phyloP scores from a whole-genome alignment of 2,329 filamentous ascomycete species.

The Trichocomaceae sp. region DNA sequence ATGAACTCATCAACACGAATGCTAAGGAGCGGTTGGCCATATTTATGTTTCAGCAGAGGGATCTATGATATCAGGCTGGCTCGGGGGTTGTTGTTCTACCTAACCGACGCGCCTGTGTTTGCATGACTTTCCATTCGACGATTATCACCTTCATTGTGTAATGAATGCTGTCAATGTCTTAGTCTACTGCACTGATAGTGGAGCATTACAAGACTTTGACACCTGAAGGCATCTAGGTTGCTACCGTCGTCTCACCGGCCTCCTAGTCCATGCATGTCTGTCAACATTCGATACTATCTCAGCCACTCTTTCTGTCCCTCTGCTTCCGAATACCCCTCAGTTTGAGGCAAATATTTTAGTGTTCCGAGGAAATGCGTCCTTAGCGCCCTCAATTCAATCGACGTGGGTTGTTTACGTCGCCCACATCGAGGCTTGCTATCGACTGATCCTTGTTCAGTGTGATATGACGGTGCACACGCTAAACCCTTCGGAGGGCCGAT shows the following conservation, averaged over 20 bases:
- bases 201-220: slow-evolving; percentile 31
- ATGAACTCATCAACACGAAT: slow-evolving; percentile 18
- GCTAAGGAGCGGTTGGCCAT: slow-evolving; percentile 25
- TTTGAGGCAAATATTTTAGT: slow-evolving; percentile 15
- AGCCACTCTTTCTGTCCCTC: slow-evolving; percentile 25
- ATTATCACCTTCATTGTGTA: slow-evolving; percentile 25
- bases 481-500: neutral
- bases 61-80: neutral
- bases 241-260: slow-evolving; percentile 29
- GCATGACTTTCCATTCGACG: slow-evolving; percentile 28
- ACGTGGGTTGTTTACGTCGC: neutral
- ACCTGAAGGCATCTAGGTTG: slow-evolving; percentile 23
- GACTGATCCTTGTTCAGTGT: slow-evolving; percentile 6
- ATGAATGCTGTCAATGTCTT: slow-evolving; percentile 24
- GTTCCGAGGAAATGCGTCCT: slow-evolving; percentile 5
- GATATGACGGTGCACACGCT: slow-evolving; percentile 9
- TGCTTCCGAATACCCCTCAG: slow-evolving; percentile 33
- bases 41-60: slow-evolving; percentile 35
- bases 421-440: slow-evolving; percentile 7
- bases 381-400: slow-evolving; percentile 7
- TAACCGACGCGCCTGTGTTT: slow-evolving; percentile 24
- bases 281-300: slow-evolving; percentile 31
- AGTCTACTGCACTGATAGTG: slow-evolving; percentile 29
- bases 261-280: slow-evolving; percentile 32
- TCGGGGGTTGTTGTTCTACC: neutral